Base-by-base conservation (phyloP, 441 rosid species). In the Omphalea diandra region DNA sequence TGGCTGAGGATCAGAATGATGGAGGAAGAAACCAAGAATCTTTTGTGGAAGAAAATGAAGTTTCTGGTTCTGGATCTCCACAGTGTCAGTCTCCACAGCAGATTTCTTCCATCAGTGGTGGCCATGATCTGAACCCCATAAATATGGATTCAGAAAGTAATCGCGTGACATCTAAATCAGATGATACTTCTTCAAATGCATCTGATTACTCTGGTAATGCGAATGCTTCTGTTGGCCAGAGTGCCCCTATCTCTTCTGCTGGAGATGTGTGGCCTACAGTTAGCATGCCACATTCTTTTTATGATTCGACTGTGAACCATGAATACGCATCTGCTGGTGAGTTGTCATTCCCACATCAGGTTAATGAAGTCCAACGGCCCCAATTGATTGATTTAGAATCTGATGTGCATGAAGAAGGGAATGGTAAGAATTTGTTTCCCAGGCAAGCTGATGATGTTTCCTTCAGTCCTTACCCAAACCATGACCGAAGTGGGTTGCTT, bases 401-500 rank as follows among this genome's bases (percentile, higher is more conserved):
- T 64, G 74, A 80, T 59, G 82, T 86, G 81, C 77, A 59, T 46
- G 88, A 74, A 81, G 84, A 69, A 68, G 81, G 69, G 53, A 75
- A 57, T 43, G 69, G 81, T 70, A 81, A 83, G 67, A 76, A 76
- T 84, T 77, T 87, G 81, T 77, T 85, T 69, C 90, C 73, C 58
- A 75, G 76, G 70, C 92, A 88, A 68, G 43, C 83, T 67, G 76
- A 82, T 63, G 83, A 79, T 79, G 86, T 78, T 75, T 73, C 93
- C 77, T 86, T 88, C 73, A 77, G 75, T 65, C 76, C 93, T 65
- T 89, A 82, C 81, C 84, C 86, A 61, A 83, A 74, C 77, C 90
- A 83, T 72, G 89, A 85, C 73, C 85, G 82, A 50, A 93, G 82
- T 81, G 98, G 93, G 75, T 79, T 93, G 63, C 97, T 95, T 69